These are phyloP conservation scores for Chionographis japonica DNA, from an alignment of 106 monocot genomes.

Conservation along the genomic window DNA sequence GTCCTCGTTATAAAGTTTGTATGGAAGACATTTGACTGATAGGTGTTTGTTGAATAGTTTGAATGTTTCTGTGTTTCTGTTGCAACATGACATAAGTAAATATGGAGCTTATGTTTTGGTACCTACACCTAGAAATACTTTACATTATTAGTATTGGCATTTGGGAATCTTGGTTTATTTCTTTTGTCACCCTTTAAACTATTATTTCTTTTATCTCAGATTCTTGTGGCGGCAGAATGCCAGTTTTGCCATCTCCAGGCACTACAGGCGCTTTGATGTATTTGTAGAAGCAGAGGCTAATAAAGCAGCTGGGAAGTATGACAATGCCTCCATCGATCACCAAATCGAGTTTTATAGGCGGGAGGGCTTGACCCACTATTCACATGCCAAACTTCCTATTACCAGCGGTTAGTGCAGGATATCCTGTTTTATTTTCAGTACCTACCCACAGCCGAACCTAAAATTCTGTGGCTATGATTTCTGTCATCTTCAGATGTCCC, in stretches of 20 bases:
- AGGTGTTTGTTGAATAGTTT: too few species aligned
- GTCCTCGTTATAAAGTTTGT: too few species aligned
- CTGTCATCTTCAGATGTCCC: slow-evolving; percentile 67
- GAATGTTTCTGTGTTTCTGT: too few species aligned
- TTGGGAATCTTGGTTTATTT: neutral
- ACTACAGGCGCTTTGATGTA: slow-evolving; percentile 90
- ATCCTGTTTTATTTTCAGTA: neutral
- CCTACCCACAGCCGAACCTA: neutral
- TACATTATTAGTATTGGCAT: neutral
- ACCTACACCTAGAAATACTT: too few species aligned
- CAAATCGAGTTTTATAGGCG: slow-evolving; percentile 84
- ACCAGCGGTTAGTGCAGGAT: slow-evolving; percentile 64
- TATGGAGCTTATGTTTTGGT: too few species aligned
- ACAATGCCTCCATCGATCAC: slow-evolving; percentile 84
- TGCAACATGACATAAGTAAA: too few species aligned
- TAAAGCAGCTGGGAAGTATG: slow-evolving; percentile 95
- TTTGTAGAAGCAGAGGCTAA: slow-evolving; percentile 99
- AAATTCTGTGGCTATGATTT: neutral
- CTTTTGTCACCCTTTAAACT: neutral
- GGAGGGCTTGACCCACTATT: slow-evolving; percentile 88
- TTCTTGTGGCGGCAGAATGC: slow-evolving; percentile 84
- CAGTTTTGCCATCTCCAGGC: slow-evolving; percentile 89
- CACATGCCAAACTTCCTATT: slow-evolving; percentile 81
- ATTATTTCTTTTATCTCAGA: slow-evolving; percentile 25
- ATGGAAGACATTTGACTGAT: too few species aligned